Conservation (phyloP, 1,284 basidiomycete species). For the Fomitopsis betulina region DNA sequence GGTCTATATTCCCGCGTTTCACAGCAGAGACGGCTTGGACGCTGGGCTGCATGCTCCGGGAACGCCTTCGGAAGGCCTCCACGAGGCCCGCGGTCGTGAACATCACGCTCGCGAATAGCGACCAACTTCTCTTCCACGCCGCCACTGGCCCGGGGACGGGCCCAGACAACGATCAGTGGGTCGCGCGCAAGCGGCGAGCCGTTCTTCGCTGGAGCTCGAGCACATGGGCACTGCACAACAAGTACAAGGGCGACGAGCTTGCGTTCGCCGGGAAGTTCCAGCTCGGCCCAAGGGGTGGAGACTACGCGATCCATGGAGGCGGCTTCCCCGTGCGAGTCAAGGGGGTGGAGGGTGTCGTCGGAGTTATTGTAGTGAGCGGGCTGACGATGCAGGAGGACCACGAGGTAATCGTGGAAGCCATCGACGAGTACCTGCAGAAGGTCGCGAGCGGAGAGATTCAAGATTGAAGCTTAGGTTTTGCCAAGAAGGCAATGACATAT, state of each 20-base stretch:
- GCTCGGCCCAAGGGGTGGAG: slow-evolving; percentile 21
- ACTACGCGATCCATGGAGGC: slow-evolving; percentile 30
- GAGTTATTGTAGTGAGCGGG: slow-evolving; percentile 32
- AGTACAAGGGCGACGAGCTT: slow-evolving; percentile 16
- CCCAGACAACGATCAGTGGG: slow-evolving; percentile 32
- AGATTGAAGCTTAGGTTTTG: no score
- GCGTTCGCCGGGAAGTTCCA: slow-evolving; percentile 21
- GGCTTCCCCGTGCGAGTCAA: slow-evolving; percentile 31
- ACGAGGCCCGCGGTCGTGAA: slow-evolving; percentile 20
- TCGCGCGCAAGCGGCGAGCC: slow-evolving; percentile 31
- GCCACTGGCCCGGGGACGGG: slow-evolving; percentile 25
- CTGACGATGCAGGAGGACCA: slow-evolving; percentile 30
- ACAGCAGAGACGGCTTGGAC: slow-evolving; percentile 28
- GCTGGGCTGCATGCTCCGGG: slow-evolving; percentile 27
- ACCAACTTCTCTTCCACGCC: slow-evolving; percentile 28
- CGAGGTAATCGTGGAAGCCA: slow-evolving; percentile 28
- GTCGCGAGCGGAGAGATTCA: slow-evolving; percentile 10
- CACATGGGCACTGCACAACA: slow-evolving; percentile 23
- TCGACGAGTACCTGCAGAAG: slow-evolving; percentile 26
- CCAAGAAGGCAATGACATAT: neutral
- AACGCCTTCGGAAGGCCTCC: slow-evolving; percentile 17
- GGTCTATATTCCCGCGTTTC: slow-evolving; percentile 20
- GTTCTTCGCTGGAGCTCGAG: slow-evolving; percentile 30
- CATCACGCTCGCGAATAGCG: slow-evolving; percentile 27
- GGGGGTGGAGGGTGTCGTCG: slow-evolving; percentile 30